A percentile compares a stretch with the other conserved stretches of the same genome.
These are phyloP conservation scores for Aspergillus heteromorphus DNA, from an alignment of 495 filamentous ascomycete species.

Conservation along the genomic window DNA sequence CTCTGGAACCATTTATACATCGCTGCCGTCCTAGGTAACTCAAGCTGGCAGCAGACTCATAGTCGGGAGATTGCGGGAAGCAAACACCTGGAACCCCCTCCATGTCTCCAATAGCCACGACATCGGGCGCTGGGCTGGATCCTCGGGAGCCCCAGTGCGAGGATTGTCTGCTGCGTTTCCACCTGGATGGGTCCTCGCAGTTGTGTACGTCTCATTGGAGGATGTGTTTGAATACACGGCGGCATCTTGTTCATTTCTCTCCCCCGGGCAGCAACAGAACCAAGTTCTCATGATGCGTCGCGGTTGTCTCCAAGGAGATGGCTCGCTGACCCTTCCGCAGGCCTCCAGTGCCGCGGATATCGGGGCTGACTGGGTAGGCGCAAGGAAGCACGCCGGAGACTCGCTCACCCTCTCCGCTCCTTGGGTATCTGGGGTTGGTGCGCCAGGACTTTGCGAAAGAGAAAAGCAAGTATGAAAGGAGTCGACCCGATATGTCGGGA, in stretches of 20 bases:
- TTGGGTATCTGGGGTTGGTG: not conserved
- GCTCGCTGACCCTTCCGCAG: not conserved
- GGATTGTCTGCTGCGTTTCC: conserved; percentile 6
- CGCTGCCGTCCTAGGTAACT: not conserved
- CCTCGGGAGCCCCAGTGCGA: not conserved
- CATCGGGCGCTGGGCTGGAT: not conserved
- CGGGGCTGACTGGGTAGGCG: conserved; percentile 5
- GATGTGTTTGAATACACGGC: conserved; percentile 8
- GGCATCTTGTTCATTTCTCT: conserved; percentile 4
- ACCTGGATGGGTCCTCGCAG: conserved; percentile 18
- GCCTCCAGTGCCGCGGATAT: not conserved
- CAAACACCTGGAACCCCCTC: not conserved
- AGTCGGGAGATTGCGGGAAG: not conserved
- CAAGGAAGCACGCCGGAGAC: not conserved
- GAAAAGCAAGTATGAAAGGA: conserved; percentile 7
- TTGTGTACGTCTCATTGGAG: conserved; percentile 28
- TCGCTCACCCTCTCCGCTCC: not conserved
- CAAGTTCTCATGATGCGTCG: conserved; percentile 8
- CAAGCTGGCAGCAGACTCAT: not conserved
- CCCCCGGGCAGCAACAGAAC: conserved; percentile 16
- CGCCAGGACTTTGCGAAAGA: not conserved
- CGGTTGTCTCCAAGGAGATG: conserved; percentile 4
- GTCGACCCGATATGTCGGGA: conserved; percentile 2
- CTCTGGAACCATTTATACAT: too few relatives aligned
- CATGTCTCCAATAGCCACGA: conserved; percentile 2